Base-by-base conservation (phyloP, 805 yeast species). In the Torulaspora gathmanii region DNA sequence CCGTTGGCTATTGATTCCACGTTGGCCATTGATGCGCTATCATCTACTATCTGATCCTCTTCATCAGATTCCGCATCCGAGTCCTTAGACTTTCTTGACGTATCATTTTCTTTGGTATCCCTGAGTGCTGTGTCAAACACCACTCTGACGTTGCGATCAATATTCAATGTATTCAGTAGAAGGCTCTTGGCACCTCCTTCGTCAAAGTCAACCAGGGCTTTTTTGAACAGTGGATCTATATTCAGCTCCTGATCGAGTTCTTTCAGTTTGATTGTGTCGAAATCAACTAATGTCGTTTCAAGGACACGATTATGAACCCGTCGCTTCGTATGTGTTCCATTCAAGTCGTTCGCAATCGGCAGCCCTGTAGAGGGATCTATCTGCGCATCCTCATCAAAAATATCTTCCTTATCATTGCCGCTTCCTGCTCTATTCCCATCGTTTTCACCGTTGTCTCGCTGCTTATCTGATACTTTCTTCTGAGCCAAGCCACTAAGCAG, bases 131-230 rank as follows among this genome's bases (percentile, higher is more conserved):
- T 86, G 57, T 82, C 91, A 57, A 84, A 83, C 1, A 82, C 77
- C 3, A 84, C 80, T 54, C 83, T 64, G 0, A 80, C 78, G 1
- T 72, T 55, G 1, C 61, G 45, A 54, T 83, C 82, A 12, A 80
- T 69, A 49, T 72, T 71, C 36, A 84, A 70, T 0, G 86, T 77
- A 50, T 84, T 84, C 50, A 82, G 60, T 34, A 84, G 63, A 40
- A 85, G 67, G 47, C 86, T 78, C 57, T 82, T 84, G 6, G 91
- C 82, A 2, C 93, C 91, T 31, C 90, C 90, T 66, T 84, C 91
- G 60, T 85, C 93, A 54, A 84, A 84, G 42, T 83, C 90, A 0
- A 88, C 79, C 40, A 84, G 67, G 0, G 87, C 83, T 56, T 81
- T 82, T 53, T 82, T 83, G 63, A 85, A 85, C 23, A 85, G 68